A percentile compares a stretch with the other conserved stretches of the same genome.
Evolutionary conservation across 2,329 filamentous ascomycete species (phyloP).

Genomic region (Pseudogymnoascus sp.): DNA sequence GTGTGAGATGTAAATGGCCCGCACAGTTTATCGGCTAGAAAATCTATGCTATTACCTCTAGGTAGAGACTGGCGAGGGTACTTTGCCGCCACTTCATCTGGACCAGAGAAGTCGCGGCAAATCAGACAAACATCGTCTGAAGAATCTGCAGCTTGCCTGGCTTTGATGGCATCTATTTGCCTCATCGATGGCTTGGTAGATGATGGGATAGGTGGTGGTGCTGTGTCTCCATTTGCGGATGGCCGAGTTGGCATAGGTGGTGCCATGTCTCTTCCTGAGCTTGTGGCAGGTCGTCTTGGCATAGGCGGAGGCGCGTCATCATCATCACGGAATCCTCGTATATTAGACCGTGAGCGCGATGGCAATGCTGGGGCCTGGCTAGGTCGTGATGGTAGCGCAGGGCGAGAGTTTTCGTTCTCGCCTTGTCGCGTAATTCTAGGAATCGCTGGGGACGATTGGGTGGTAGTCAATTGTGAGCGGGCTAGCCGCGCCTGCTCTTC

Average conservation of each 20-base stretch:
- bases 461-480: constrained; percentile 28
- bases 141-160: constrained; percentile 11
- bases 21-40: constrained; percentile 72
- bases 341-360: background rate
- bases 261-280: background rate
- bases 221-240: constrained; percentile 13
- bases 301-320: background rate
- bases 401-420: constrained; percentile 11
- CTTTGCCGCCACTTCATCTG: constrained; percentile 68
- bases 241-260: background rate
- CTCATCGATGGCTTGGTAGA: constrained; percentile 29
- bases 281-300: background rate
- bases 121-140: constrained; percentile 53
- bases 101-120: constrained; percentile 80
- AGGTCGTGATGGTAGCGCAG: constrained; percentile 24
- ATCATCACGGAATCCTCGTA: background rate
- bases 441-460: constrained; percentile 33
- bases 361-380: background rate
- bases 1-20: constrained; percentile 70
- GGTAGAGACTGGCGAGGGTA: constrained; percentile 69
- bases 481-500: constrained; percentile 37
- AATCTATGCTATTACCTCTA: constrained; percentile 48
- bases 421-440: constrained; percentile 22
- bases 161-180: constrained; percentile 40
- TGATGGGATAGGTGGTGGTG: constrained; percentile 25